Base-by-base conservation (phyloP, 768 basidiomycete species). In the Mycena polygramma region DNA sequence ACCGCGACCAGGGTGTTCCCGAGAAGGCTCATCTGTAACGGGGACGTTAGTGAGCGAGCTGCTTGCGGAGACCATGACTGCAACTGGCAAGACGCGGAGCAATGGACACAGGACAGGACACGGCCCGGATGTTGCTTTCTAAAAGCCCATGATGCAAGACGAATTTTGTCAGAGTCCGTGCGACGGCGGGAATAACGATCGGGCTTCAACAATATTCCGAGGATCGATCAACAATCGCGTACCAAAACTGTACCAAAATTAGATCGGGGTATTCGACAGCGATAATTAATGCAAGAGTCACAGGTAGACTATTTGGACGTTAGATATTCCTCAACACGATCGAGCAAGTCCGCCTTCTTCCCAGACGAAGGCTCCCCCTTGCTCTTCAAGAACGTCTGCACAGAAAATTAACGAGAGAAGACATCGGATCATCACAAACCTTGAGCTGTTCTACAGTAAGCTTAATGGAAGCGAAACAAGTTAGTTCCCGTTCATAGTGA, bases 401-500 rank as follows among this genome's bases (percentile, higher is more conserved):
- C 61, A 36, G 19, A 55, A 30, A 49, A 68, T 69, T 22, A 48
- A 53, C 24, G 35, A 30, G 58, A 51, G n/a, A 20, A 19, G 46
- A 30, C 3, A 19, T 55, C 53, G 48, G n/a, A n/a, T n/a, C 54
- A 72, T 60, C 51, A 65, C 84, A 66, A 70, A 92, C 93, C 87
- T 92, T 94, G 57, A 95, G 83, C 75, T 94, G 91, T 79, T 92
- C 92, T 70, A 94, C 91, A 20, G 88, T 89, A 71, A 94, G 83
- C 94, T 95, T 76, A 64, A 72, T 67, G 26, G 39, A 71, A 68
- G 26, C 52, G 75, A 55, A 71, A 15, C 36, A 22, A 55, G 68
- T 70, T 54, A 54, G 49, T 57, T 35, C 19, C n/a, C 17, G 9
- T 36, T 19, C 10, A 19, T 19, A 0, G 24, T 8, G 35, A 41